These are phyloP conservation scores for Suhomyces coccinellae DNA, from an alignment of 1,139 yeast species.

Conservation along the genomic window DNA sequence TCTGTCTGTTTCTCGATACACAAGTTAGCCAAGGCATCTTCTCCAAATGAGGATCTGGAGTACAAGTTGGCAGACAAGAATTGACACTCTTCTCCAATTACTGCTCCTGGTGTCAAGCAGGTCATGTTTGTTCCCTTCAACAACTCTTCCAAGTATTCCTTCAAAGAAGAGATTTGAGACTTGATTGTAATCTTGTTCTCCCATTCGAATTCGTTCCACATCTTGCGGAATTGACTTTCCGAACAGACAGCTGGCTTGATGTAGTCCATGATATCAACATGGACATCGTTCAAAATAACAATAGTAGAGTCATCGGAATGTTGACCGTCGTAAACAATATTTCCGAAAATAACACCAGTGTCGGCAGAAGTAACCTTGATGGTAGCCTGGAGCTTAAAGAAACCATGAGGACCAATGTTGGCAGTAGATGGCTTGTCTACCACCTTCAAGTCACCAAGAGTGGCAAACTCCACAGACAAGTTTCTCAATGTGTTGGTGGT, in stretches of 20 bases:
- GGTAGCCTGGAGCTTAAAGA: constrained; percentile 85
- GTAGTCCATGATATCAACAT: constrained; percentile 96
- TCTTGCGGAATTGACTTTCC: constrained; percentile 87
- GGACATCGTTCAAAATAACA: constrained; percentile 92
- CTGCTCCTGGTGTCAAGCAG: constrained; percentile 88
- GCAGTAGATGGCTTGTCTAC: constrained; percentile 92
- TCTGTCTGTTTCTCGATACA: constrained; percentile 81
- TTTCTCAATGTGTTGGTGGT: constrained; percentile 89
- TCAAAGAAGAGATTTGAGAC: constrained; percentile 65
- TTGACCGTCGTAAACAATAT: constrained; percentile 93
- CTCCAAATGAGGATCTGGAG: constrained; percentile 93
- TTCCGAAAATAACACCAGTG: constrained; percentile 86
- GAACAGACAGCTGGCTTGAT: constrained; percentile 91
- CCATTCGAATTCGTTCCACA: constrained; percentile 99
- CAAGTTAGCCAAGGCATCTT: constrained; percentile 94
- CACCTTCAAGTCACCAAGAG: constrained; percentile 93
- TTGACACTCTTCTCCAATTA: constrained; percentile 83
- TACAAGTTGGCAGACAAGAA: constrained; percentile 93
- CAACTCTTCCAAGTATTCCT: constrained; percentile 76
- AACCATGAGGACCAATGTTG: constrained; percentile 94
- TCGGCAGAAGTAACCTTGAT: constrained; percentile 96
- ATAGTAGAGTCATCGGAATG: constrained; percentile 88
- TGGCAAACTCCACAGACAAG: constrained; percentile 91
- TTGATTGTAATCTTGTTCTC: constrained; percentile 95
- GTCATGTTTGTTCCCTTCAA: constrained; percentile 90